Conservation (phyloP, 306 rosid genomes). For the Hippophae gyantsensis region DNA sequence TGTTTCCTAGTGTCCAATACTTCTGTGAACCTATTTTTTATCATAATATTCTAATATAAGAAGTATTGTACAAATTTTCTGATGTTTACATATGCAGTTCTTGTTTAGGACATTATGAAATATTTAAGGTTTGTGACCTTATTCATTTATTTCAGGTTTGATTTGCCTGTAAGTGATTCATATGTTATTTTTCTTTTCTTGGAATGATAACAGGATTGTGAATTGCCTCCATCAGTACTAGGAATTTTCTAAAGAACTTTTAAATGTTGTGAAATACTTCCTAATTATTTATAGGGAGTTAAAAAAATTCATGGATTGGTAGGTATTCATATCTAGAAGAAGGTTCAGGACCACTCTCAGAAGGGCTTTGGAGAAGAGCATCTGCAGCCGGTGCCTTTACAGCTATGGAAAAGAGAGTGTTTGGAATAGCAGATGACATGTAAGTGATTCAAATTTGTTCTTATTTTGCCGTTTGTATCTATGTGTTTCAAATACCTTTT, state of each 20-base stretch:
- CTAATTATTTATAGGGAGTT: not conserved
- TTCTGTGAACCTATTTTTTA: not conserved
- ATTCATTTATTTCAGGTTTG: not conserved
- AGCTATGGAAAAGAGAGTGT: slow-evolving; percentile 71
- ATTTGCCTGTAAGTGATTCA: not conserved
- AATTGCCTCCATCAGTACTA: not conserved
- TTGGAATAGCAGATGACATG: slow-evolving; percentile 97
- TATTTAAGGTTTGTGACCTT: not conserved
- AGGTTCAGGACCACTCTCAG: slow-evolving; percentile 45
- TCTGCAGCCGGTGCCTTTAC: slow-evolving; percentile 68
- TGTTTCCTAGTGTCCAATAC: not conserved
- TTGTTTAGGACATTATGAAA: not conserved
- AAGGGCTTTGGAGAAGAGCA: slow-evolving; percentile 91
- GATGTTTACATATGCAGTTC: not conserved
- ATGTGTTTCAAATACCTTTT: slow-evolving; percentile 12
- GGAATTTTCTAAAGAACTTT: not conserved
- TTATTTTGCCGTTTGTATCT: slow-evolving; percentile 13
- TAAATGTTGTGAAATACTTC: not conserved
- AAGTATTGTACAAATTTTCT: not conserved
- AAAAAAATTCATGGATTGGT: slow-evolving; percentile 15
- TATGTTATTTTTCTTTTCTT: not conserved
- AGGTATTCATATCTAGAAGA: slow-evolving; percentile 58
- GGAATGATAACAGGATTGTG: not conserved
- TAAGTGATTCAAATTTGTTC: slow-evolving; percentile 27
- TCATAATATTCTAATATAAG: no score